phyloP scores from a whole-genome alignment of 2,329 filamentous ascomycete species.

The Colletotrichum falcatum region DNA sequence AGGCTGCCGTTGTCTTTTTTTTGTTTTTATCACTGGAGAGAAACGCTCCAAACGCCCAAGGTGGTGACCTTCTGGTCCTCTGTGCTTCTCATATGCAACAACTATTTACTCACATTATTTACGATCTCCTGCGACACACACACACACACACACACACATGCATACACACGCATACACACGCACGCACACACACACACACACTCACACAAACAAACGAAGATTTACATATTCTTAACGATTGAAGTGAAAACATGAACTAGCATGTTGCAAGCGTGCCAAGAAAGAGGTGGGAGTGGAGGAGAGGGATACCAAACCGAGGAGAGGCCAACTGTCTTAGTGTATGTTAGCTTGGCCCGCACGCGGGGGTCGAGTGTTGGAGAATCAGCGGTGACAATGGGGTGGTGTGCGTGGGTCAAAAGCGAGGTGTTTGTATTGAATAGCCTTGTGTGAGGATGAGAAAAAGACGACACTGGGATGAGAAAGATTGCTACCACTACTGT shows the following conservation, averaged over 20 bases:
- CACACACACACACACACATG: conserved; percentile 23
- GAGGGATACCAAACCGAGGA: conserved; percentile 15
- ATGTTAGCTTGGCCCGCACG: background rate
- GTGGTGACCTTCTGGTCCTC: background rate
- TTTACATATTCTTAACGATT: conserved; percentile 25
- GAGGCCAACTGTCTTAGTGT: conserved; percentile 14
- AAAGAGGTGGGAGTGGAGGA: background rate
- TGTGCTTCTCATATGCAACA: conserved; percentile 11
- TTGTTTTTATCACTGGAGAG: conserved; percentile 13
- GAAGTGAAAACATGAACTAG: background rate
- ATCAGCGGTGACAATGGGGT: conserved; percentile 13
- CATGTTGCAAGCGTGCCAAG: background rate
- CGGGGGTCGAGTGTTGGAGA: background rate
- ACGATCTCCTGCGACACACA: conserved; percentile 18
- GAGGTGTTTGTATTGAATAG: background rate
- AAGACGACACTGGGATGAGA: background rate
- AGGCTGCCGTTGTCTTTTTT: conserved; percentile 24
- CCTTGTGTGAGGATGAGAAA: background rate
- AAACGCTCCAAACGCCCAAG: background rate
- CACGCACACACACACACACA: conserved; percentile 1
- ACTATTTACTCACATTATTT: conserved; percentile 27
- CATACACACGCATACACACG: conserved; percentile 24
- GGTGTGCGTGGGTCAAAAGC: background rate
- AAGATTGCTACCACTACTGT: conserved; percentile 4
- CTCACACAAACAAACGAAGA: conserved; percentile 1